Percentiles rank a stretch among this genome's conserved stretches.
Evolutionary conservation across 2,329 filamentous ascomycete species (phyloP).

Genomic region (Neoscytalidium dimidiatum): DNA sequence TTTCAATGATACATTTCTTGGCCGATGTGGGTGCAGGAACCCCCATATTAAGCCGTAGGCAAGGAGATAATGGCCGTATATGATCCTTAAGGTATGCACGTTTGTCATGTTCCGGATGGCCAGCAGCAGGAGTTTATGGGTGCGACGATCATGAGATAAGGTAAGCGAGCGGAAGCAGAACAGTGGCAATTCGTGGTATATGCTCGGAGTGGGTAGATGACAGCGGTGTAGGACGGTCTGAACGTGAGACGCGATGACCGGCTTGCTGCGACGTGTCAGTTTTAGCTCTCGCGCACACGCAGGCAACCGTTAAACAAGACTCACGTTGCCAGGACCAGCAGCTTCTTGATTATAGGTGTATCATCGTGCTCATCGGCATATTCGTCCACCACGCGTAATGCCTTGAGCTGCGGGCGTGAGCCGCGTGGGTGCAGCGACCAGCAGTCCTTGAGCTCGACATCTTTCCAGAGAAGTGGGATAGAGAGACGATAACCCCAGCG

Average conservation of each 20-base stretch:
- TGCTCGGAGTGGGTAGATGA: slow-evolving; percentile 47
- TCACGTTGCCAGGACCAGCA: slow-evolving; percentile 44
- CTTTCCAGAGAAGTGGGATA: slow-evolving; percentile 42
- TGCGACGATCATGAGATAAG: slow-evolving; percentile 42
- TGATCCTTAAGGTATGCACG: slow-evolving; percentile 46
- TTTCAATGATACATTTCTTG: slow-evolving; percentile 34
- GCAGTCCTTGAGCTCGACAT: slow-evolving; percentile 44
- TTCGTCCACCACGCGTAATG: not conserved
- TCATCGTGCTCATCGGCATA: slow-evolving; percentile 41
- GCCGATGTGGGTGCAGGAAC: slow-evolving; percentile 38
- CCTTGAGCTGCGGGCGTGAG: slow-evolving; percentile 18
- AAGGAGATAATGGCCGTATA: slow-evolving; percentile 46
- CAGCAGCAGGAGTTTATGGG: slow-evolving; percentile 40
- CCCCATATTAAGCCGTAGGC: slow-evolving; percentile 42
- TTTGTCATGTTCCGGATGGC: slow-evolving; percentile 45
- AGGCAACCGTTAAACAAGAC: slow-evolving; percentile 16
- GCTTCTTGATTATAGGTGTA: slow-evolving; percentile 45
- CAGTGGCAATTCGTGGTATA: slow-evolving; percentile 45
- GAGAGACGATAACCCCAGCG: slow-evolving; percentile 38
- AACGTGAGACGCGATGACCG: slow-evolving; percentile 44
- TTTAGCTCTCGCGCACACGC: not conserved
- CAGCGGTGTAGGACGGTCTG: slow-evolving; percentile 48
- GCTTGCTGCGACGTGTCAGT: slow-evolving; percentile 34
- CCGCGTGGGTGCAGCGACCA: slow-evolving; percentile 31
- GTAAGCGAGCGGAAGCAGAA: slow-evolving; percentile 41